Evolutionary conservation across 1,284 basidiomycete species (phyloP).

Genomic region (Peniophora sp.): DNA sequence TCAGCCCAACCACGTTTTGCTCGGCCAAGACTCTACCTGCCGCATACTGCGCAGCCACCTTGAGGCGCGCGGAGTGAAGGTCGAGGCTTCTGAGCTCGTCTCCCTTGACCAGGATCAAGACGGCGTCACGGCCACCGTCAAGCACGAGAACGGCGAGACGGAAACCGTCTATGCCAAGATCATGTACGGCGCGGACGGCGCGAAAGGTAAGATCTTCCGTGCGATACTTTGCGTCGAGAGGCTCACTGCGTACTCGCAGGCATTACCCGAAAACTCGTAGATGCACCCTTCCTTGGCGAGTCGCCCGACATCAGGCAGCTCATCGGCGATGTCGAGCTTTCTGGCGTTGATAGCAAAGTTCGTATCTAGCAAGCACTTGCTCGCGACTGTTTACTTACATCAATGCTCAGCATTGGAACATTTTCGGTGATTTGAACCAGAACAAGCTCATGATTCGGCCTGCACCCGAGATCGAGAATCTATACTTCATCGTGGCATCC

Average conservation of each 20-base stretch:
- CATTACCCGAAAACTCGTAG: background rate
- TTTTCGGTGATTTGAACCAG: slow-evolving; percentile 15
- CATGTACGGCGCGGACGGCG: slow-evolving; percentile 31
- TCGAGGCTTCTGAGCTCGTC: slow-evolving; percentile 23
- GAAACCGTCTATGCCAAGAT: slow-evolving; percentile 15
- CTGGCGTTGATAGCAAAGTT: slow-evolving; percentile 17
- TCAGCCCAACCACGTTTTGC: slow-evolving; percentile 2
- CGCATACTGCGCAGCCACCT: slow-evolving; percentile 22
- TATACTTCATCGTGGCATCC: slow-evolving; percentile 8
- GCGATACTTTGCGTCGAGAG: background rate
- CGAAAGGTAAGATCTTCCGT: slow-evolving; percentile 16
- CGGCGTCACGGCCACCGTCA: background rate
- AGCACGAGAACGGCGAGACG: background rate
- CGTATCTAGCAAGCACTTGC: slow-evolving; percentile 2
- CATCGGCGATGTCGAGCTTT: slow-evolving; percentile 22
- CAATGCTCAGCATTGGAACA: slow-evolving; percentile 25
- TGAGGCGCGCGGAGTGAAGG: slow-evolving; percentile 13
- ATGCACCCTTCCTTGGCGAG: slow-evolving; percentile 22
- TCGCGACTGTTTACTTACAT: too few relatives aligned
- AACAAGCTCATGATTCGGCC: slow-evolving; percentile 12
- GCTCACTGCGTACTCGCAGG: background rate
- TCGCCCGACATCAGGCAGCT: slow-evolving; percentile 19
- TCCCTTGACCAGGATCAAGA: slow-evolving; percentile 2
- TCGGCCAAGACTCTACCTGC: slow-evolving; percentile 22
- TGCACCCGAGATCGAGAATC: slow-evolving; percentile 5